phyloP scores from a whole-genome alignment of 805 yeast species.

The Wickerhamiella qilinensis region DNA sequence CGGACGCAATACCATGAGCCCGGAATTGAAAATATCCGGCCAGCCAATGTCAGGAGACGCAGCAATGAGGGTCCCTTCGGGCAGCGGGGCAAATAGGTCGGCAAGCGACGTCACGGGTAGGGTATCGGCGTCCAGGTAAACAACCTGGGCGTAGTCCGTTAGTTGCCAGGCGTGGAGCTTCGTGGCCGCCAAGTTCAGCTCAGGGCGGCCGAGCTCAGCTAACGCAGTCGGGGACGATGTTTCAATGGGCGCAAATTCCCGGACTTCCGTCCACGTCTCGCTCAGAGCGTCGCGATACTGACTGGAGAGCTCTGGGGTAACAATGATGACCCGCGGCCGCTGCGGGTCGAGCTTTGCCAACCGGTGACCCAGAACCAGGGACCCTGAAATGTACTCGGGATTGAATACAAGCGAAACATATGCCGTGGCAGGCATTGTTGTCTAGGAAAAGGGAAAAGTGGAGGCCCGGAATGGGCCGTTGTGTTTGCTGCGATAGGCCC shows the following conservation, averaged over 20 bases:
- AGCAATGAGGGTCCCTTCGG: conserved; percentile 9
- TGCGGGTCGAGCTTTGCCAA: conserved; percentile 16
- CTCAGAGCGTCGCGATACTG: conserved; percentile 9
- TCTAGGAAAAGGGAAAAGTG: neutral
- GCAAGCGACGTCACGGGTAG: conserved; percentile 27
- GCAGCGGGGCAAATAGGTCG: conserved; percentile 17
- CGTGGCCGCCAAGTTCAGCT: conserved; percentile 30
- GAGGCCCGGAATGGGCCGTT: neutral
- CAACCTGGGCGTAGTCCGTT: conserved; percentile 25
- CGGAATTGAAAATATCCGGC: conserved; percentile 82
- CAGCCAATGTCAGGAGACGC: conserved; percentile 76
- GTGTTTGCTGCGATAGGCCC: neutral
- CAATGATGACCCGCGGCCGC: conserved; percentile 17
- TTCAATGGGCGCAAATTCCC: conserved; percentile 17
- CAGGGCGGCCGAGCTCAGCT: conserved; percentile 30
- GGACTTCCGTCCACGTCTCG: conserved; percentile 16
- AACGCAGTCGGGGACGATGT: conserved; percentile 16
- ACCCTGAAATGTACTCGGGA: conserved; percentile 32
- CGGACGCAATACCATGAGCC: conserved; percentile 51
- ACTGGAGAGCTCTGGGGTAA: conserved; percentile 14
- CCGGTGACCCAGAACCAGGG: conserved; percentile 31
- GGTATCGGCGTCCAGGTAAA: conserved; percentile 41
- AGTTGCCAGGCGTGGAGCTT: conserved; percentile 42
- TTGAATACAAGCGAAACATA: conserved; percentile 31
- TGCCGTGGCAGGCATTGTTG: conserved; percentile 14